These are phyloP conservation scores for Skeletonema tropicum DNA, from an alignment of 108 stramenopile genomes.

Conservation along the genomic window DNA sequence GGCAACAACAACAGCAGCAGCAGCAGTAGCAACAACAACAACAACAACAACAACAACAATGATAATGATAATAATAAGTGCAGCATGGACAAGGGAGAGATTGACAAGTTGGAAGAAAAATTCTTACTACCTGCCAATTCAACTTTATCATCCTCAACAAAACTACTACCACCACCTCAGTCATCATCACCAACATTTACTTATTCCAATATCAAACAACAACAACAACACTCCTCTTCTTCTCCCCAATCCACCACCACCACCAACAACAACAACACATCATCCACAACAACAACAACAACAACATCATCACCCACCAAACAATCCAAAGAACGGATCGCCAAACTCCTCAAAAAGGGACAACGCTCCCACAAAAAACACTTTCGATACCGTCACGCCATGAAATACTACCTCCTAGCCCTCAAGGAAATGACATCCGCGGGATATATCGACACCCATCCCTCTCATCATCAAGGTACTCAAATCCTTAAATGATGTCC, in stretches of 20 bases:
- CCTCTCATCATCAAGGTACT: slow-evolving; percentile 55
- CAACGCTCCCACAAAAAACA: slow-evolving; percentile 56
- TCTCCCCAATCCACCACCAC: no score
- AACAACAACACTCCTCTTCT: no score
- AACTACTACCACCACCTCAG: background rate
- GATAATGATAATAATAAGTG: no score
- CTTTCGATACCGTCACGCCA: slow-evolving; percentile 77
- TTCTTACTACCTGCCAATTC: background rate
- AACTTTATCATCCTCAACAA: background rate
- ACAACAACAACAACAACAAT: background rate
- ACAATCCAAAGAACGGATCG: slow-evolving; percentile 19
- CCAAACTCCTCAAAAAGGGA: slow-evolving; percentile 61
- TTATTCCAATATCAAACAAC: background rate
- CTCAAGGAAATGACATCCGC: slow-evolving; percentile 57
- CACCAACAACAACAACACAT: background rate
- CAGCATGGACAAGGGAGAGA: background rate
- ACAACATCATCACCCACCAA: slow-evolving; percentile 6
- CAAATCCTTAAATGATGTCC: slow-evolving; percentile 63
- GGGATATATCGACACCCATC: slow-evolving; percentile 63
- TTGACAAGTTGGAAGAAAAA: background rate
- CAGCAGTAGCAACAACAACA: background rate
- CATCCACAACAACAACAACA: background rate
- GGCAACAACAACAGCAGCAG: background rate
- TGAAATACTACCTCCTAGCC: slow-evolving; percentile 74
- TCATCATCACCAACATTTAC: background rate